Conservation (phyloP, 2,329 filamentous ascomycete genomes). For the Bimuria novae-zelandiae region DNA sequence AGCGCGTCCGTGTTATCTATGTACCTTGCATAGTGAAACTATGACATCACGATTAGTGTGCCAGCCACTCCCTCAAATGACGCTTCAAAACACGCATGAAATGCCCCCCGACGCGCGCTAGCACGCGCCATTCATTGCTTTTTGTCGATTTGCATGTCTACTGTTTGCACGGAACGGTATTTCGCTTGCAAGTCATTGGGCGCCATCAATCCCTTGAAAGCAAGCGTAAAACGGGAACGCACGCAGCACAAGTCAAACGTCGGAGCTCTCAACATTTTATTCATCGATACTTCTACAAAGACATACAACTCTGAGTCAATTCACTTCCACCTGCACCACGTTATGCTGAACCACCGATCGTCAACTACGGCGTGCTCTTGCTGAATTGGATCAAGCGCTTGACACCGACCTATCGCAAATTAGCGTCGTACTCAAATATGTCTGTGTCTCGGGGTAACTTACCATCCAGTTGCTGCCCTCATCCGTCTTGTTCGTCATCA, state of each 20-base stretch:
- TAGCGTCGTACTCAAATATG: constrained; percentile 9
- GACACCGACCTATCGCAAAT: constrained; percentile 37
- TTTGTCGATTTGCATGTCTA: too few species aligned
- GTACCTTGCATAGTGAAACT: constrained; percentile 1
- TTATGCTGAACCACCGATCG: neutral
- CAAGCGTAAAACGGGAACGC: neutral
- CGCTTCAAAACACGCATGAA: too few species aligned
- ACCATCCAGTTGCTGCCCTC: constrained; percentile 59
- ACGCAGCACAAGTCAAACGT: neutral
- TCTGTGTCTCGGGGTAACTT: constrained; percentile 28
- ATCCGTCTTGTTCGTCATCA: constrained; percentile 55
- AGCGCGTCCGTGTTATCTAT: neutral
- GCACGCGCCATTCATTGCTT: too few species aligned
- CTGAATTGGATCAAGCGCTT: constrained; percentile 47
- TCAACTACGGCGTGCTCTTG: constrained; percentile 35
- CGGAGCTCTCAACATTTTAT: neutral
- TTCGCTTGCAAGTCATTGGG: neutral
- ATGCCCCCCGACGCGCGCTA: too few species aligned
- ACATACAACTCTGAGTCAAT: neutral
- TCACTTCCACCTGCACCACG: neutral
- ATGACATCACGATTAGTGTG: constrained; percentile 5
- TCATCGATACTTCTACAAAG: constrained; percentile 5
- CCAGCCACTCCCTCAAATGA: too few species aligned
- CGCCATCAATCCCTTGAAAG: neutral
- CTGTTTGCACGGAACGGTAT: neutral